Percentiles rank a stretch among this genome's conserved stretches.
phyloP scores from a whole-genome alignment of 768 basidiomycete genomes.

The Collybiopsis confluens region DNA sequence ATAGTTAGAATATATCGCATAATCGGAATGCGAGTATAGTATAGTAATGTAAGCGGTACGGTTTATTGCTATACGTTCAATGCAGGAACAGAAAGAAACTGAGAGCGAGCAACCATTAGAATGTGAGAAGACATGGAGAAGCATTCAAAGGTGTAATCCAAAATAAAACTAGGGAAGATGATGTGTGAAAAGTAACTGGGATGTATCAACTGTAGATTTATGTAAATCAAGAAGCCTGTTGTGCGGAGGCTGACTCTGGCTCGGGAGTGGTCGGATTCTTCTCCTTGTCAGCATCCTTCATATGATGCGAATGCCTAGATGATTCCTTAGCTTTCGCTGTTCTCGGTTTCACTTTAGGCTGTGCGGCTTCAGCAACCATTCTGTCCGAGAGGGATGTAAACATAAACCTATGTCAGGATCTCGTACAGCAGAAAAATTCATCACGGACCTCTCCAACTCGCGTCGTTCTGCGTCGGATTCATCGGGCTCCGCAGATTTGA shows the following conservation, averaged over 20 bases:
- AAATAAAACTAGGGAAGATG: background rate
- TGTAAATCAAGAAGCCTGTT: background rate
- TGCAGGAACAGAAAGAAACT: too few species aligned
- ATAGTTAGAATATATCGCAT: too few species aligned
- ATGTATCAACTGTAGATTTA: background rate
- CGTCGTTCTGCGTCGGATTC: conserved; percentile 91
- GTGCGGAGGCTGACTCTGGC: background rate
- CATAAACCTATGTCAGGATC: background rate
- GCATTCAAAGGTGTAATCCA: background rate
- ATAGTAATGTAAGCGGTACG: too few species aligned
- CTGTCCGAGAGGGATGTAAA: conserved; percentile 30
- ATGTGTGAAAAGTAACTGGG: background rate
- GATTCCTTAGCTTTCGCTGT: conserved; percentile 37
- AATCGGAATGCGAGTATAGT: too few species aligned
- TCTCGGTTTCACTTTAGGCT: conserved; percentile 61
- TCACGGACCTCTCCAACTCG: conserved; percentile 81
- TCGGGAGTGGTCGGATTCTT: conserved; percentile 11
- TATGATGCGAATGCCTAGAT: conserved; percentile 30
- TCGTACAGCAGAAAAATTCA: background rate
- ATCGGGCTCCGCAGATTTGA: conserved; percentile 81
- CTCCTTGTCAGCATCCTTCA: conserved; percentile 11
- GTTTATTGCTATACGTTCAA: too few species aligned
- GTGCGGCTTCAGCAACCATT: conserved; percentile 84
- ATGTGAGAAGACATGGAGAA: too few species aligned
- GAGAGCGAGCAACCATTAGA: background rate